phyloP scores from a whole-genome alignment of 306 rosid genomes.

The Fagus crenata region DNA sequence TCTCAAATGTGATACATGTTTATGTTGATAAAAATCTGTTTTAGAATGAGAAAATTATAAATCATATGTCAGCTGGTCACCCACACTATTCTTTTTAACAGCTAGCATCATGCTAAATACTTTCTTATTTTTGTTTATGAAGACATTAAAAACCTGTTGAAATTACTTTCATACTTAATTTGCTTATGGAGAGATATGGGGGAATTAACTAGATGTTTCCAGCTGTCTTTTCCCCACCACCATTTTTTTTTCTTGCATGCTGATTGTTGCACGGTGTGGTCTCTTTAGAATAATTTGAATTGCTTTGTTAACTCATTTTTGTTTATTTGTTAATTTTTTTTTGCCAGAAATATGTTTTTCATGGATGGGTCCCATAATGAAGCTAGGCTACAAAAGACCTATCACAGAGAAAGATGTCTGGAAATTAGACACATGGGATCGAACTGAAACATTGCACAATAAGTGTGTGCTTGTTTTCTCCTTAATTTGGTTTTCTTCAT shows the following conservation, averaged over 20 bases:
- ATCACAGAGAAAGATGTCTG: slow-evolving; percentile 86
- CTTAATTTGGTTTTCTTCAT: slow-evolving; percentile 4
- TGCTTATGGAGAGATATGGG: neutral
- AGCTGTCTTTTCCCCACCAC: neutral
- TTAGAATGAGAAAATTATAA: neutral
- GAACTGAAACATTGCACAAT: slow-evolving; percentile 69
- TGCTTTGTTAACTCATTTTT: slow-evolving; percentile 23
- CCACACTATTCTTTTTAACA: neutral
- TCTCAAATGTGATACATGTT: slow-evolving; percentile 10
- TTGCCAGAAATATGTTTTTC: slow-evolving; percentile 58
- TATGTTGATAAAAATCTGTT: slow-evolving; percentile 6
- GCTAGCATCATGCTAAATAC: neutral
- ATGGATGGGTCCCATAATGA: slow-evolving; percentile 86
- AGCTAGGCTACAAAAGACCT: slow-evolving; percentile 77
- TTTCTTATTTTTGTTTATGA: neutral
- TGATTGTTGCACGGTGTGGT: slow-evolving; percentile 5
- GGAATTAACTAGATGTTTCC: neutral
- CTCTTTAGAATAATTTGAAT: slow-evolving; percentile 11
- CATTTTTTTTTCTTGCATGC: neutral
- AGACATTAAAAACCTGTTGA: neutral
- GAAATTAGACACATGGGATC: slow-evolving; percentile 91
- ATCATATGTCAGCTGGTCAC: neutral
- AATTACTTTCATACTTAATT: neutral
- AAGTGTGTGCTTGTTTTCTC: slow-evolving; percentile 42
- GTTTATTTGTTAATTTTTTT: slow-evolving; percentile 26